Percentiles rank a stretch among this genome's conserved stretches.
These are phyloP conservation scores for Senna tora DNA, from an alignment of 306 rosid species.

Conservation along the genomic window DNA sequence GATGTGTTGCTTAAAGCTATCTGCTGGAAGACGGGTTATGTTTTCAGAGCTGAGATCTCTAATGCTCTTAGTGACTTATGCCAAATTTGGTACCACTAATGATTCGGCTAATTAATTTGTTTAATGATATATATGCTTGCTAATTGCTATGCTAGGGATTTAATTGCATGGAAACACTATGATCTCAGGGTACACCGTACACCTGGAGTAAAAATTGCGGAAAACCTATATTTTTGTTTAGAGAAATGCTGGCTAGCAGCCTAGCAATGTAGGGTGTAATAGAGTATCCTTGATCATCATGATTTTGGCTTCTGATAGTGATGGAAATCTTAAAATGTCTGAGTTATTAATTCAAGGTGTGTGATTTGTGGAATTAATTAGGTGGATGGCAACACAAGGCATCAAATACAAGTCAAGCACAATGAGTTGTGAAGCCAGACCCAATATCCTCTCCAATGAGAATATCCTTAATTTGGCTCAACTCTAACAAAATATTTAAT, in stretches of 20 bases:
- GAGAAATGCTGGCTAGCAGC: slow-evolving; percentile 3
- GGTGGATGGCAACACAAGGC: no score
- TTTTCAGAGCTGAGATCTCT: slow-evolving; percentile 9
- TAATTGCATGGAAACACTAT: slow-evolving; percentile 20
- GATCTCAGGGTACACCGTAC: slow-evolving; percentile 10
- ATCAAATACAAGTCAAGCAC: no score
- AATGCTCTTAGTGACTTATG: slow-evolving; percentile 7
- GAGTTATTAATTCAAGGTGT: no score
- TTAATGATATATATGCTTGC: background rate
- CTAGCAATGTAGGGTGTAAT: background rate
- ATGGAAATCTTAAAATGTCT: slow-evolving; percentile 14
- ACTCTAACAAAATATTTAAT: no score
- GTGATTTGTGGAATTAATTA: no score
- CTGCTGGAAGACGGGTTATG: slow-evolving; percentile 5
- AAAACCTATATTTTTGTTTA: slow-evolving; percentile 12
- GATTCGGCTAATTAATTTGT: slow-evolving; percentile 11
- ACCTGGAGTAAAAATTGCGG: background rate
- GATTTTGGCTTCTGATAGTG: slow-evolving; percentile 8
- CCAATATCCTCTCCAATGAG: no score
- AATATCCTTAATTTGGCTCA: no score
- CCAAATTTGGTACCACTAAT: background rate
- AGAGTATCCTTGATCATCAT: slow-evolving; percentile 20
- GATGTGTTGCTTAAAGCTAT: slow-evolving; percentile 11
- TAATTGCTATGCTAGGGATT: slow-evolving; percentile 23
- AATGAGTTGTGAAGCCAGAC: no score